A percentile compares a stretch with the other conserved stretches of the same genome.
Conservation (phyloP, 257 asterid genomes). For the Ophiorrhiza pumila region DNA sequence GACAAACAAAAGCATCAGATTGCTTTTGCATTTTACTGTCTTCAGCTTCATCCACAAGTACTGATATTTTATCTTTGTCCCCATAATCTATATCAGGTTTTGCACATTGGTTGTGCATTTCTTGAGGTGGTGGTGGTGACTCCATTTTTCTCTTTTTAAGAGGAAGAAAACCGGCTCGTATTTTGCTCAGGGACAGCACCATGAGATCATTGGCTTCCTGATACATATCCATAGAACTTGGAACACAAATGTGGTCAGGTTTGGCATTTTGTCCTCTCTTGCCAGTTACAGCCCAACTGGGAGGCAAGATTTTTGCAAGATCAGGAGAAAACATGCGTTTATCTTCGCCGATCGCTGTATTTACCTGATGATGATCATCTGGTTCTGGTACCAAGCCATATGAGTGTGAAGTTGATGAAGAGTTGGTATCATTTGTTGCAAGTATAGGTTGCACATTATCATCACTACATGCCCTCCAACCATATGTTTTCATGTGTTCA, state of each 20-base stretch:
- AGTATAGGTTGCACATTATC: neutral
- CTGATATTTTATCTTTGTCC: neutral
- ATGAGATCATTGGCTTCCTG: neutral
- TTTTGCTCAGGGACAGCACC: neutral
- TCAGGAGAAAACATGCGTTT: neutral
- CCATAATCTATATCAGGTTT: neutral
- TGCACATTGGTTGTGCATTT: neutral
- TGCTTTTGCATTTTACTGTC: neutral
- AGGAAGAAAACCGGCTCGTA: neutral
- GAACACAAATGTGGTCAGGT: neutral
- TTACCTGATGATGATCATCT: neutral
- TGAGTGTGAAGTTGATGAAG: neutral
- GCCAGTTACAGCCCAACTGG: neutral
- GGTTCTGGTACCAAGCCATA: too few relatives aligned
- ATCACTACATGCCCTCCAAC: too few relatives aligned
- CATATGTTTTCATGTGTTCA: neutral
- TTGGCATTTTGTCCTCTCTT: neutral
- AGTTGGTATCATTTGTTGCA: neutral
- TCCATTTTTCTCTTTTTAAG: slow-evolving; percentile 5
- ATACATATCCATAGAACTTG: neutral
- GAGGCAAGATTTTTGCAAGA: neutral
- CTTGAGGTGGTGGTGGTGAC: neutral
- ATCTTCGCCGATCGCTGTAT: neutral
- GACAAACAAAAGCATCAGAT: neutral
- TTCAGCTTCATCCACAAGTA: neutral